phyloP scores from a whole-genome alignment of 1,139 yeast genomes.

The Kodamaea arcana region DNA sequence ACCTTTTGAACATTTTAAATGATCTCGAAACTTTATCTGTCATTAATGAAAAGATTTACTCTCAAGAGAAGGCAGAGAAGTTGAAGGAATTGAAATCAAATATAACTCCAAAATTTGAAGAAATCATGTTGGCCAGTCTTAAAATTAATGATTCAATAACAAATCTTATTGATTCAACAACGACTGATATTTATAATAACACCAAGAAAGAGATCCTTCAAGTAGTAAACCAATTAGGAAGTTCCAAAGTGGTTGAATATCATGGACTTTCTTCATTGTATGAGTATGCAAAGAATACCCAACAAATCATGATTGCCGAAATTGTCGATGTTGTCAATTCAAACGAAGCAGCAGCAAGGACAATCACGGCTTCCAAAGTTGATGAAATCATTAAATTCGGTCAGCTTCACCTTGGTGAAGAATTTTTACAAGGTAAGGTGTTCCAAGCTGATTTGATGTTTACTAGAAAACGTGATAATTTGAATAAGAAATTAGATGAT shows the following conservation, averaged over 20 bases:
- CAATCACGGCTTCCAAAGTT: constrained; percentile 55
- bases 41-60: constrained; percentile 56
- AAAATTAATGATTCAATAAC: constrained; percentile 59
- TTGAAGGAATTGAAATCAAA: constrained; percentile 42
- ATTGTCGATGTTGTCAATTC: constrained; percentile 59
- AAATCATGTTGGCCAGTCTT: constrained; percentile 48
- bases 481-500: constrained; percentile 56
- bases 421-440: constrained; percentile 56
- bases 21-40: constrained; percentile 63
- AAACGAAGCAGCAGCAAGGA: constrained; percentile 69
- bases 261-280: constrained; percentile 62
- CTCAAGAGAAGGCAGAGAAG: constrained; percentile 44
- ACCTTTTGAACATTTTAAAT: constrained; percentile 59
- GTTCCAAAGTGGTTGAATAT: constrained; percentile 51
- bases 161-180: constrained; percentile 56
- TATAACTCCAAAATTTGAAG: constrained; percentile 63
- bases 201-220: constrained; percentile 52
- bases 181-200: constrained; percentile 55
- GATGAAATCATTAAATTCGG: constrained; percentile 64
- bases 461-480: constrained; percentile 62
- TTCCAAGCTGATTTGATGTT: constrained; percentile 85
- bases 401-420: constrained; percentile 51
- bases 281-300: constrained; percentile 69
- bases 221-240: constrained; percentile 58
- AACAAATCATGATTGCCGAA: constrained; percentile 60